A percentile compares a stretch with the other conserved stretches of the same genome.
Conservation (phyloP, 2,329 filamentous ascomycete species). For the Diplodia sapinea region DNA sequence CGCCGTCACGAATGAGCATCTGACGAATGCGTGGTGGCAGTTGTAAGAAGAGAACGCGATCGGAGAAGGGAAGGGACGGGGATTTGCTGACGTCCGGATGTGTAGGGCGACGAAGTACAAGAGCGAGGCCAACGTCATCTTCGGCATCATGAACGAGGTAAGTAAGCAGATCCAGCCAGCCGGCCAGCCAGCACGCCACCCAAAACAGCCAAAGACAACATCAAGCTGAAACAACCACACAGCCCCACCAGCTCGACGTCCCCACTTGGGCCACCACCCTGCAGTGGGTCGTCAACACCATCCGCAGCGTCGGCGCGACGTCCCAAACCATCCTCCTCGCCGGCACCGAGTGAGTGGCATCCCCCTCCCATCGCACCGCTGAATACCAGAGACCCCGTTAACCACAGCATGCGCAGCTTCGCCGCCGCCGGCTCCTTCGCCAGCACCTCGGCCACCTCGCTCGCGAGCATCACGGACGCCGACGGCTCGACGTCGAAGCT, state of each 20-base stretch:
- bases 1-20: conserved; percentile 4
- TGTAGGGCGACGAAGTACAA: conserved; percentile 26
- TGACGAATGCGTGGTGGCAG: conserved; percentile 27
- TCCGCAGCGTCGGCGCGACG: conserved; percentile 24
- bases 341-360: conserved; percentile 1
- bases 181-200: no score
- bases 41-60: neutral
- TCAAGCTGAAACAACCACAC: no score
- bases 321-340: conserved; percentile 21
- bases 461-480: neutral
- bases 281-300: conserved; percentile 27
- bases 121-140: conserved; percentile 8
- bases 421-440: neutral
- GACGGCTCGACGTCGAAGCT: conserved; percentile 10
- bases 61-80: no score
- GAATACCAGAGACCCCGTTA: neutral
- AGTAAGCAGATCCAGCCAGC: neutral
- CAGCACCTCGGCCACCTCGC: neutral
- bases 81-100: no score
- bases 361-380: no score
- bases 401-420: neutral
- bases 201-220: no score
- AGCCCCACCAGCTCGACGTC: conserved; percentile 21
- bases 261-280: conserved; percentile 26
- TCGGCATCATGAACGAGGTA: conserved; percentile 30